Conservation (phyloP, 768 basidiomycete species). For the Pholiota molesta region DNA sequence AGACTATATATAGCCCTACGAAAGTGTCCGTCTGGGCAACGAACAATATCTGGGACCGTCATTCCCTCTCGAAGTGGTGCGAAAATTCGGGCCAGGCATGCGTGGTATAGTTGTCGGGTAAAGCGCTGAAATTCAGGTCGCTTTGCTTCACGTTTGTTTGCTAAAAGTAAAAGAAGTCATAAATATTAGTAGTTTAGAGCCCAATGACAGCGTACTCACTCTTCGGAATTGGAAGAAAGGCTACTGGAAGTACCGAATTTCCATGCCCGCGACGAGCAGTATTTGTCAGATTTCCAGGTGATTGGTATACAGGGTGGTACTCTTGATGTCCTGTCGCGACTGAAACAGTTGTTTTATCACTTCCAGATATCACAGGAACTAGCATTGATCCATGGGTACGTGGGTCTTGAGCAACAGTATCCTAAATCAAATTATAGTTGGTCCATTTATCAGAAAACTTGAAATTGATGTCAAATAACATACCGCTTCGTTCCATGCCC, state of each 20-base stretch:
- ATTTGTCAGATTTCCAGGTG: slow-evolving; percentile 31
- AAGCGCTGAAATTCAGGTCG: slow-evolving; percentile 19
- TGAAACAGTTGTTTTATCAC: slow-evolving; percentile 46
- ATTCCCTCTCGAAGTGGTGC: slow-evolving; percentile 17
- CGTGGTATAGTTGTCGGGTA: slow-evolving; percentile 27
- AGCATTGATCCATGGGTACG: slow-evolving; percentile 18
- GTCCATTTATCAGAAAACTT: too few species aligned
- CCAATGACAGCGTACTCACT: too few species aligned
- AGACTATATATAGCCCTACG: slow-evolving; percentile 29
- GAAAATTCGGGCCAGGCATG: slow-evolving; percentile 22
- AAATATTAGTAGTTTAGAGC: too few species aligned
- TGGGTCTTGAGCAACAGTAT: slow-evolving; percentile 14
- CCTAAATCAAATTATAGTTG: too few species aligned
- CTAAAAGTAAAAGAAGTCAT: too few species aligned
- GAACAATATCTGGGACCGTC: slow-evolving; percentile 23
- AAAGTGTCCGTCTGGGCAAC: slow-evolving; percentile 38
- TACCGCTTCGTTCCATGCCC: slow-evolving; percentile 31
- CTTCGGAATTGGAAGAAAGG: slow-evolving; percentile 40
- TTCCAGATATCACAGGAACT: slow-evolving; percentile 29
- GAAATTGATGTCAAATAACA: too few species aligned
- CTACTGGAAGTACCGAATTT: slow-evolving; percentile 30
- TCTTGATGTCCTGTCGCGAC: slow-evolving; percentile 42
- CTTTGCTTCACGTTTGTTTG: slow-evolving; percentile 18
- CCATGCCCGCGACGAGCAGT: slow-evolving; percentile 31
- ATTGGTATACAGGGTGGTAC: slow-evolving; percentile 38